Base-by-base conservation (phyloP, 768 basidiomycete genomes). In the Infundibulicybe gibba region DNA sequence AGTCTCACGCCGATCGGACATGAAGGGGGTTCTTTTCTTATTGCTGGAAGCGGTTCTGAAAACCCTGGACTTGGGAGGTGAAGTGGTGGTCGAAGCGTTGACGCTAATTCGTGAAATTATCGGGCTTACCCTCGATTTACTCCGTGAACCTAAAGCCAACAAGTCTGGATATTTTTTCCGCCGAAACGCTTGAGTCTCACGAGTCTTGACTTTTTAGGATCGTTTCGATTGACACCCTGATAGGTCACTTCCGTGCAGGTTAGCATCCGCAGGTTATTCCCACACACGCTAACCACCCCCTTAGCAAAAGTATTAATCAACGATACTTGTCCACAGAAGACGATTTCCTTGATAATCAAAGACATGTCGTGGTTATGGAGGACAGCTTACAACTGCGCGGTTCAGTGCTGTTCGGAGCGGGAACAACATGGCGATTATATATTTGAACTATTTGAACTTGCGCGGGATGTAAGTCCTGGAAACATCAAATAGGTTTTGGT, bases 331-430 rank as follows among this genome's bases (percentile, higher is more conserved):
- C 63, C 66, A 31, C 73, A 79, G 60, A 80, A 79, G 52, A 65
- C 72, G 44, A 66, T 76, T 43, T 64, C 79, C 16, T 61, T 84
- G 63, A 75, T 89, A 52, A 72, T 74, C 59, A 89, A n/a, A 59
- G 90, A 93, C 56, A 59, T 93, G 57, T 90, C 89, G 32, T 93
- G 91, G 90, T 68, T 93, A 53, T 93, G 90, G 90, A 76, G 90
- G 59, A 85, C 83, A 32, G 86, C 90, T 21, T 93, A 91, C 67
- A 93, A 93, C 64, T 80, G 77, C 50, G 91, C 89, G 47, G 75
- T 90, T 41, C 81, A 89, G 63, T 89, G 87, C 25, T 90, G 88
- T 59, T 72, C 79, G 41, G 81, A 83, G 58, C 92, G 91, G 90
- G 80, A 82, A 57, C 67, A 78, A 37, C 71, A 74, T 50, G 81